Evolutionary conservation across 257 asterid genomes (phyloP), one percentile per base, ranked within the genome.

Genomic region (Henckelia pumila): DNA sequence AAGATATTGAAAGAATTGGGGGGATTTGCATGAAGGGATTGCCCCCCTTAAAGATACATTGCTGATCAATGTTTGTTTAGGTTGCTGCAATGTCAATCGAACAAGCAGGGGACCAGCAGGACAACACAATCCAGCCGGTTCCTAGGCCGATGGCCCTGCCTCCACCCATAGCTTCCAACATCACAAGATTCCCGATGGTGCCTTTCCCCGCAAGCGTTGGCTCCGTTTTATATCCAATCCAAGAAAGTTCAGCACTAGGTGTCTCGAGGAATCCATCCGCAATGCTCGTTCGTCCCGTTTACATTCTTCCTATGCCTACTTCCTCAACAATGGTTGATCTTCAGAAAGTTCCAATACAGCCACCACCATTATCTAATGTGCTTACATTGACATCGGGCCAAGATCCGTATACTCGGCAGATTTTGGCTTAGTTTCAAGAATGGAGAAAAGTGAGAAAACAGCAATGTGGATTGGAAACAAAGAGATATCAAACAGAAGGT

Each of bases 301-400:
- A 13, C 52, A 3, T 44, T 44, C 52, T 44, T 14, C 71, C 79
- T 0, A 23, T 74, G 76, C 73, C 88, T 9, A 63, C 63, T 26
- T 19, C 86, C 24, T 69, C 87, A 59, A 16, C 77, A 70, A 33
- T 65, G 66, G 52, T 75, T 30, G 89, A 72, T 81, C 82, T 80
- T 66, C 83, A 75, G 52, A 76, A 74, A 28, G 49, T 56, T 13
- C 58, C 70, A n/a, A 6, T 62, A 8, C 92, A 81, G 73, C 79
- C 86, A 23, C 37, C 83, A 5, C 73, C 78, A 1, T 26, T 88
- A 56, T 86, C 96, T 17, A 57, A 86, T 85, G 69, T 82, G 75
- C 77, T 91, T 14, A 80, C 96, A 3, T 78, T 92, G 50, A 81
- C 94, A 24, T 78, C 79, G 3, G 86, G 80, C 17, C 79, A 75